Evolutionary conservation across 306 rosid genomes (phyloP).

Genomic region (Morella rubra): DNA sequence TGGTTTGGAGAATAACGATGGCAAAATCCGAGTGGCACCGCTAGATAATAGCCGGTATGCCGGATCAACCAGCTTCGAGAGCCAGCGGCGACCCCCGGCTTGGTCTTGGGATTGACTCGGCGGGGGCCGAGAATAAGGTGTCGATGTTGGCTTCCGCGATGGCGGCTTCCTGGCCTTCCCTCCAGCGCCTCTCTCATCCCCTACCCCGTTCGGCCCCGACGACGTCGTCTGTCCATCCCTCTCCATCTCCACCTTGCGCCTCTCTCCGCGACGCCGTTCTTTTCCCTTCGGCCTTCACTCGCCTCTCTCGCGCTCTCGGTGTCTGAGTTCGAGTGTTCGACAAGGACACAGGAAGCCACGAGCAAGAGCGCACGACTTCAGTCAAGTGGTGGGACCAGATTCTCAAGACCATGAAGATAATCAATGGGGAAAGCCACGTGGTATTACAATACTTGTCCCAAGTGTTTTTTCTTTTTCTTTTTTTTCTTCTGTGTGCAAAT

Average conservation of each 20-base stretch:
- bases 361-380: not conserved
- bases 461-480: not conserved
- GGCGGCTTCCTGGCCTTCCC: conserved; percentile 43
- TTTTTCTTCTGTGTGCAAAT: too few species aligned
- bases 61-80: conserved; percentile 76
- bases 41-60: conserved; percentile 65
- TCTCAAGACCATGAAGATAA: not conserved
- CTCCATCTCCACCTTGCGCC: conserved; percentile 4
- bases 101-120: conserved; percentile 17
- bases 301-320: not conserved
- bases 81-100: conserved; percentile 49
- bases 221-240: conserved; percentile 22
- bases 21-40: conserved; percentile 60
- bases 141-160: conserved; percentile 37
- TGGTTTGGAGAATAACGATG: conserved; percentile 47
- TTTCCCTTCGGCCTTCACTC: not conserved
- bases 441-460: not conserved
- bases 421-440: conserved; percentile 1
- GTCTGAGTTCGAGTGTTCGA: not conserved
- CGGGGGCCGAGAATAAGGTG: conserved; percentile 51
- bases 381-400: not conserved
- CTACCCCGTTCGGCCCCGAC: conserved; percentile 9
- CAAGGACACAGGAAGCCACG: not conserved
- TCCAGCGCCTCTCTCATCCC: conserved; percentile 40
- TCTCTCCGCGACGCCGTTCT: not conserved